Conservation (phyloP, 1,284 basidiomycete genomes). For the Coniophora puteana region DNA sequence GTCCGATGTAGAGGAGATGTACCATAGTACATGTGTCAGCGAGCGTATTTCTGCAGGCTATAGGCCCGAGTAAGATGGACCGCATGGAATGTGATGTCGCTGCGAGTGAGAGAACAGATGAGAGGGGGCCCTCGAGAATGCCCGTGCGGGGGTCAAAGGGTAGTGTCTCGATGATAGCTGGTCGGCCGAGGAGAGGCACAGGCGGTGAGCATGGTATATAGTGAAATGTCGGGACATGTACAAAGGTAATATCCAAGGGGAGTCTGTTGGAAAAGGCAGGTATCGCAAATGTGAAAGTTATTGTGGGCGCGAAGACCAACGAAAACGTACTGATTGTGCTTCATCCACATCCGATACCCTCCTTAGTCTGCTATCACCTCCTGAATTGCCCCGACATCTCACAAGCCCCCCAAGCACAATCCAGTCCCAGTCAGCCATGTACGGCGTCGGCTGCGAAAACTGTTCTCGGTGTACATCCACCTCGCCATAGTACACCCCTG, state of each 20-base stretch:
- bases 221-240: background rate
- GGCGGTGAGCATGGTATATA: background rate
- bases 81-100: background rate
- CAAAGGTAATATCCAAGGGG: background rate
- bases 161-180: background rate
- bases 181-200: background rate
- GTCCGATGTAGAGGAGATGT: background rate
- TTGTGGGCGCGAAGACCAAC: too few relatives aligned
- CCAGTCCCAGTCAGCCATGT: background rate
- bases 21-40: background rate
- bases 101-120: background rate
- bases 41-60: background rate
- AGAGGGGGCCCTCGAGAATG: background rate
- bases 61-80: background rate
- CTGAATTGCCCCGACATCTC: background rate
- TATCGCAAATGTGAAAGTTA: too few relatives aligned
- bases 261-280: background rate
- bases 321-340: background rate
- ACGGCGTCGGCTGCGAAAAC: background rate
- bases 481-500: background rate
- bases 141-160: background rate
- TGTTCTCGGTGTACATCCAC: background rate
- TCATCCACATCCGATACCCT: constrained; percentile 1
- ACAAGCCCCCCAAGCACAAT: background rate
- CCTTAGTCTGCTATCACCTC: background rate